phyloP scores from a whole-genome alignment of 1,284 basidiomycete species.

The Ceratobasidium sp. region DNA sequence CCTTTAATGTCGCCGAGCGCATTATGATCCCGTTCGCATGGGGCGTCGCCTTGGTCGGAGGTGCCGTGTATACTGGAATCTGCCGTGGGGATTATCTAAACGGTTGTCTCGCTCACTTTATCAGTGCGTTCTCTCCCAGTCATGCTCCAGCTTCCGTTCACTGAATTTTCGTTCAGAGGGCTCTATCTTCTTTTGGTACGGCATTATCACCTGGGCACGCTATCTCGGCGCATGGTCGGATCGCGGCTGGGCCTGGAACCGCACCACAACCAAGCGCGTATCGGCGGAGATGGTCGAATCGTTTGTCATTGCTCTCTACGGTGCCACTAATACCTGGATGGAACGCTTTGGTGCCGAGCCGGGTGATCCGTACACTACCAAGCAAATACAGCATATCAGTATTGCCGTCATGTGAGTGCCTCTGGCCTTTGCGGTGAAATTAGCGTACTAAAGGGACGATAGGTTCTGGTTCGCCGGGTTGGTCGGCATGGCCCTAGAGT shows the following conservation, averaged over 20 bases:
- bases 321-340: conserved; percentile 95
- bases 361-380: conserved; percentile 89
- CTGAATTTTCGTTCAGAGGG: conserved; percentile 66
- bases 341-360: conserved; percentile 87
- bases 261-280: conserved; percentile 58
- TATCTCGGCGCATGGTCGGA: conserved; percentile 92
- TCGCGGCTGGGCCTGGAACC: conserved; percentile 96
- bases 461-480: conserved; percentile 98
- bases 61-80: conserved; percentile 83
- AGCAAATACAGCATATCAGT: conserved; percentile 94
- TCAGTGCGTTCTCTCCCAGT: conserved; percentile 69
- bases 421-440: neutral
- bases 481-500: conserved; percentile 91
- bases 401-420: conserved; percentile 77
- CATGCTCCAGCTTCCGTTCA: conserved; percentile 13
- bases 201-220: conserved; percentile 86
- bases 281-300: conserved; percentile 92
- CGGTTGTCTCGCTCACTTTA: conserved; percentile 90
- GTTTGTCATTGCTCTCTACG: conserved; percentile 88
- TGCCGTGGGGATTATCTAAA: conserved; percentile 82
- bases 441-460: conserved; percentile 52
- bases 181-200: conserved; percentile 91
- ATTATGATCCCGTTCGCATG: conserved; percentile 75
- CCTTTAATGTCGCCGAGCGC: conserved; percentile 69
- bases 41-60: conserved; percentile 70